phyloP scores from a whole-genome alignment of 75 land plant genomes.

The Selaginella tamariscina region DNA sequence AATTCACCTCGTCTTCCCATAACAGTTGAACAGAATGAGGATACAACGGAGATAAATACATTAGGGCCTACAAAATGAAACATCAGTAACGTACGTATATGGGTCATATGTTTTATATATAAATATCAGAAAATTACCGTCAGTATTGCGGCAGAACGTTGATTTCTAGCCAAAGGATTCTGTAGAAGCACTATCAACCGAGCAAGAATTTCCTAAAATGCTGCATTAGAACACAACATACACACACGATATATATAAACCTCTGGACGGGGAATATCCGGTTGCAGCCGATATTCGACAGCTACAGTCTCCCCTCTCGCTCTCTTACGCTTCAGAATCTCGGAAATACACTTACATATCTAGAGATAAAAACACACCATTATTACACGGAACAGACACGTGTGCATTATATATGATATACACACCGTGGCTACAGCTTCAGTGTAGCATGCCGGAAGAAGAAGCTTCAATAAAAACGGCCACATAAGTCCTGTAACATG shows the following conservation, averaged over 20 bases:
- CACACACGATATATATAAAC: constrained; percentile 27
- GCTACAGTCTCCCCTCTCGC: constrained; percentile 25
- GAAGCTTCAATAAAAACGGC: constrained; percentile 85
- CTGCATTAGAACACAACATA: not conserved
- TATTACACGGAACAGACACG: not conserved
- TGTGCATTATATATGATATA: not conserved
- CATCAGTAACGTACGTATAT: not conserved
- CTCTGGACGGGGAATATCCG: constrained; percentile 79
- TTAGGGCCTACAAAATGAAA: constrained; percentile 53
- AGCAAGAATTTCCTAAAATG: constrained; percentile 74
- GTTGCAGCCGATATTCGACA: constrained; percentile 35
- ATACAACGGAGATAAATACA: constrained; percentile 58
- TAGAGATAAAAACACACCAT: constrained; percentile 17
- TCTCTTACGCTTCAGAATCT: constrained; percentile 44
- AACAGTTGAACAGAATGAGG: constrained; percentile 58
- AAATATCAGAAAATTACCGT: constrained; percentile 31
- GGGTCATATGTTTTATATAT: not conserved
- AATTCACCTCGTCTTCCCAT: constrained; percentile 95
- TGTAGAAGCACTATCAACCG: constrained; percentile 80
- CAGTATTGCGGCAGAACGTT: constrained; percentile 68
- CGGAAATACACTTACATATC: constrained; percentile 91
- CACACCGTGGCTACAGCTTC: constrained; percentile 86
- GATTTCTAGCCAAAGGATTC: constrained; percentile 82
- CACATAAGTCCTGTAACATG: constrained; percentile 77
- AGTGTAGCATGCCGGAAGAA: constrained; percentile 55